phyloP scores from a whole-genome alignment of 192 early-diverging fungal species.

The Backusella mclennaniae region DNA sequence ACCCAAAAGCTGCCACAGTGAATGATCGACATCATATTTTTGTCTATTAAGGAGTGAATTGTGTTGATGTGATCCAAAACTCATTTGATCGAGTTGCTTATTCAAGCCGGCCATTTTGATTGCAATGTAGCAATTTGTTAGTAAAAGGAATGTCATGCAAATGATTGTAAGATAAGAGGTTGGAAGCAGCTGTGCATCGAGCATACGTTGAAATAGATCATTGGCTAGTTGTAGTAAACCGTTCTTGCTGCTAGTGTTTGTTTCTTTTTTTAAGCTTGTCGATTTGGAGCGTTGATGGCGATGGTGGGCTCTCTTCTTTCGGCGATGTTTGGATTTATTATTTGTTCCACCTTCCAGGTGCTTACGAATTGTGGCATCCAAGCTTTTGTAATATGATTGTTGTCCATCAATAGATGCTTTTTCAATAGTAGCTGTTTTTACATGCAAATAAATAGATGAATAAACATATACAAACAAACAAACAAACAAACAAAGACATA shows the following conservation, averaged over 20 bases:
- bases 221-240: background rate
- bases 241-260: background rate
- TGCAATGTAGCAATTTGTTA: conserved; percentile 18
- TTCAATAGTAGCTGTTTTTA: conserved; percentile 35
- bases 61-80: background rate
- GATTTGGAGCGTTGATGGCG: background rate
- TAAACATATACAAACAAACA: background rate
- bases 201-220: background rate
- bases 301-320: background rate
- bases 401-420: conserved; percentile 38
- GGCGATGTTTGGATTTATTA: background rate
- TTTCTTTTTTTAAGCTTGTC: background rate
- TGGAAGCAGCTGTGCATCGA: background rate
- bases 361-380: conserved; percentile 42
- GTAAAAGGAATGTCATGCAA: conserved; percentile 13
- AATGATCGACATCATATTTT: conserved; percentile 4
- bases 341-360: conserved; percentile 32
- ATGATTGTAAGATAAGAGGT: conserved; percentile 7
- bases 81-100: background rate
- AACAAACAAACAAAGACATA: background rate
- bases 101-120: conserved; percentile 9
- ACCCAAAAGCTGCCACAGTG: conserved; percentile 6
- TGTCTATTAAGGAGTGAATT: background rate
- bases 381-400: conserved; percentile 39
- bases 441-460: background rate